Evolutionary conservation across 2,329 filamentous ascomycete species (phyloP), one percentile per base, ranked within the genome.

Genomic region (Tolypocladium endophyticum): DNA sequence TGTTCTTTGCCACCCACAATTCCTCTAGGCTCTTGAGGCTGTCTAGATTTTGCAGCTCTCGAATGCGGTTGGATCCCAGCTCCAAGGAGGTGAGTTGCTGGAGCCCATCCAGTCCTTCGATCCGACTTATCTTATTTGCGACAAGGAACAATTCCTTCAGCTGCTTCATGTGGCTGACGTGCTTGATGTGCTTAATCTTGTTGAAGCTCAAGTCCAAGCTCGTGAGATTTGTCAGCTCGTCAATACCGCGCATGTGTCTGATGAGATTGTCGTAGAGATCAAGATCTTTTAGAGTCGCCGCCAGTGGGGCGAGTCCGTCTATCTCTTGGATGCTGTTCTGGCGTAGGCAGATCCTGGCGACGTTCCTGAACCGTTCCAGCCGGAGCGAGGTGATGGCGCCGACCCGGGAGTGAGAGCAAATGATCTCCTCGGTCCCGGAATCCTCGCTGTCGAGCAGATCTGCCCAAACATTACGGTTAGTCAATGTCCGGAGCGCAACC

Each of bases 111-210:
- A 99, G 78, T 18, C 87, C 88, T 69, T 97, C 93, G 67, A 99
- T 97, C 59, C 80, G 86, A 65, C 83, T 82, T 70, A 99, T 96
- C 73, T 94, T 94, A 76, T 99, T 97, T 70, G 96, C 90, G 56
- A 97, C 91, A 67, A 99, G 89, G 73, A 89, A 99, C 3, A 99
- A 72, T 66, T 97, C 91, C 63, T 82, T 88, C 60, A 97, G 81
- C 58, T 91, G 82, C 28, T 78, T 87, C 61, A 99, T 77, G 68
- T 93, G 88, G 61, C 82, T 82, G 64, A 97, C 78, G 68, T 93
- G 86, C 75, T 96, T 96, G 78, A 99, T 96, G 75, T 97, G 92
- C 73, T 96, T 97, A 78, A 99, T 93, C 79, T 97, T 97, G 80
- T 99, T 99, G 83, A 97, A 99, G 73, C 90, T 95, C 57, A 99